Evolutionary conservation across 345 rosid species (phyloP), one percentile per base, ranked within the genome.

Genomic region (Gossypium ekmanianum): DNA sequence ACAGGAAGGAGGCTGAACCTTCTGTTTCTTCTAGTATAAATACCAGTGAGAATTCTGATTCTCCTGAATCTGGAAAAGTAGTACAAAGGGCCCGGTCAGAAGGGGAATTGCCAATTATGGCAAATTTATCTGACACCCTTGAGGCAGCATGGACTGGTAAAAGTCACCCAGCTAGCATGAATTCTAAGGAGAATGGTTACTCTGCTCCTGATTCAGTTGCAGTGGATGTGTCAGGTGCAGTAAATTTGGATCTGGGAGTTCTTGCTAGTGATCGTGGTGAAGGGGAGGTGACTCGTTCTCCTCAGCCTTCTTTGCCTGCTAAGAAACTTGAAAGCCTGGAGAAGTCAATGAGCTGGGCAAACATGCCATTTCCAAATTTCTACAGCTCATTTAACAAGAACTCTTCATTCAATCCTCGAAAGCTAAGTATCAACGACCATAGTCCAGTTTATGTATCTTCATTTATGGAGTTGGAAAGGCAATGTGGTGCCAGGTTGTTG

Each of bases 71-170:
- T 79, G 87, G 82, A 26, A 88, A 77, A 65, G 71, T 72, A 75
- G 86, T 82, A 22, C 84, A 76, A 67, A 76, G 80, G 62, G 84
- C 68, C 34, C 81, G 29, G 59, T 87, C 91, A 16, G 90, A 86
- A 72, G 92, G 88, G 50, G 89, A 84, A 74, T 80, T 83, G 68
- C 88, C 81, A 44, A 58, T 61, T 45, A 11, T 72, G 75, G 74
- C 73, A 54, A 83, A 82, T 83, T 81, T 91, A 75, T 87, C 96
- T 22, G 88, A 90, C 78, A 88, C 93, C 76, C 90, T 90, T 81
- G 97, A 90, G 76, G 93, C 92, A 29, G 89, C 93, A 71, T 87
- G 94, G 93, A 87, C 83, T 44, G 94, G 94, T 45, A 87, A 87
- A 80, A 85, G 77, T 67, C 81, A 77, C 63, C 84, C 79, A 11